phyloP scores from a whole-genome alignment of 208 protist genomes.

The Crithidia thermophila region DNA sequence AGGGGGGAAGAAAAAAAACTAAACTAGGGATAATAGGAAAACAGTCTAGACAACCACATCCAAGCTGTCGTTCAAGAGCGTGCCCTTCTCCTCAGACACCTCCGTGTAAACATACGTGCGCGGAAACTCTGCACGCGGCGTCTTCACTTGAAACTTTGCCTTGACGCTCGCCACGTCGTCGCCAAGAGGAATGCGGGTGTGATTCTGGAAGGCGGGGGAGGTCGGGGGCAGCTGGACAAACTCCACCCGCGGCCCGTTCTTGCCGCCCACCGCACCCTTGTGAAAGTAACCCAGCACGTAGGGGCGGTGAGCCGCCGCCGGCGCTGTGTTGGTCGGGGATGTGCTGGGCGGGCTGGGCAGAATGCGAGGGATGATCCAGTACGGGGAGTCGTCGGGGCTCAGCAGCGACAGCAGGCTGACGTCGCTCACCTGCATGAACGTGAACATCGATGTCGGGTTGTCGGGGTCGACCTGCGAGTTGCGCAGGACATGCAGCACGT shows the following conservation, averaged over 20 bases:
- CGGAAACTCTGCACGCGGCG: conserved; percentile 34
- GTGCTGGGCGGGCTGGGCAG: conserved; percentile 16
- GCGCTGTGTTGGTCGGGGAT: not conserved
- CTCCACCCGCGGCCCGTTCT: conserved; percentile 9
- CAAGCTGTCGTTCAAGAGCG: conserved; percentile 23
- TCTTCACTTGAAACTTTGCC: conserved; percentile 27
- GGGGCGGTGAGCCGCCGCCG: not conserved
- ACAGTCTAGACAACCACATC: not conserved
- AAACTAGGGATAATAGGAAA: not conserved
- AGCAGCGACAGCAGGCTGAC: conserved; percentile 46
- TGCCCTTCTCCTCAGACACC: conserved; percentile 20
- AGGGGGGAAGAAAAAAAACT: not conserved
- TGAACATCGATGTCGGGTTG: conserved; percentile 41
- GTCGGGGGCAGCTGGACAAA: conserved; percentile 12
- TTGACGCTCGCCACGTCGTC: not conserved
- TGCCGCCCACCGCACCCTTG: conserved; percentile 2
- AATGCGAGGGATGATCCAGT: conserved; percentile 63
- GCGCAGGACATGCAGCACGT: conserved; percentile 14
- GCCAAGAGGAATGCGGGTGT: conserved; percentile 13
- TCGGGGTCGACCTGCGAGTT: conserved; percentile 42
- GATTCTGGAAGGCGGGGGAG: conserved; percentile 23
- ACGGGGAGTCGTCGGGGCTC: conserved; percentile 54
- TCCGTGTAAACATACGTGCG: conserved; percentile 22
- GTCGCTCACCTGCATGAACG: conserved; percentile 49
- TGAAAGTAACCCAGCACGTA: conserved; percentile 31